A percentile compares a stretch with the other conserved stretches of the same genome.
Evolutionary conservation across 2,329 filamentous ascomycete species (phyloP).

Genomic region (Cladophialophora exuberans): DNA sequence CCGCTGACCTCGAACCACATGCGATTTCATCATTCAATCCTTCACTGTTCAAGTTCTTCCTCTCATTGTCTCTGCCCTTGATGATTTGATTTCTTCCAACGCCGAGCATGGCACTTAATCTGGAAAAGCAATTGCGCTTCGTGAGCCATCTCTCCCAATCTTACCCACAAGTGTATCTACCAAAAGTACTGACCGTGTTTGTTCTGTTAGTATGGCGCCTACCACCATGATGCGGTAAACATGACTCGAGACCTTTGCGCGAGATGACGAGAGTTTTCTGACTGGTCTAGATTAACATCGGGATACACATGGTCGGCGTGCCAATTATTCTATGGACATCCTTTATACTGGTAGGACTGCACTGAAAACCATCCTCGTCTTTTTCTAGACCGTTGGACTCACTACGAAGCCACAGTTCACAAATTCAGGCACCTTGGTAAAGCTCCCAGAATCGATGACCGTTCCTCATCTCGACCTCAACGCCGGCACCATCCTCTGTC

Average conservation of each 20-base stretch:
- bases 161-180: conserved; percentile 9
- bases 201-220: conserved; percentile 62
- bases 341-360: conserved; percentile 58
- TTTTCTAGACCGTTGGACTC: neutral
- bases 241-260: conserved; percentile 21
- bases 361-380: neutral
- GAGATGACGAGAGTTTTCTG: conserved; percentile 1
- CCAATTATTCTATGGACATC: conserved; percentile 63
- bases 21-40: neutral
- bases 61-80: conserved; percentile 4
- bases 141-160: conserved; percentile 56
- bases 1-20: neutral
- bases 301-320: conserved; percentile 67
- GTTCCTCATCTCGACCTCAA: conserved; percentile 64
- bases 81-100: conserved; percentile 13
- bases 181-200: conserved; percentile 30
- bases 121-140: conserved; percentile 69
- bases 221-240: conserved; percentile 68
- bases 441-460: conserved; percentile 57
- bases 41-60: neutral
- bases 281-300: conserved; percentile 60
- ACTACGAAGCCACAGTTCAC: conserved; percentile 51
- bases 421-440: conserved; percentile 57
- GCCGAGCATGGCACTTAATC: conserved; percentile 49
- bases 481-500: conserved; percentile 58